phyloP scores from a whole-genome alignment of 257 asterid genomes.

The Scutellaria baicalensis region DNA sequence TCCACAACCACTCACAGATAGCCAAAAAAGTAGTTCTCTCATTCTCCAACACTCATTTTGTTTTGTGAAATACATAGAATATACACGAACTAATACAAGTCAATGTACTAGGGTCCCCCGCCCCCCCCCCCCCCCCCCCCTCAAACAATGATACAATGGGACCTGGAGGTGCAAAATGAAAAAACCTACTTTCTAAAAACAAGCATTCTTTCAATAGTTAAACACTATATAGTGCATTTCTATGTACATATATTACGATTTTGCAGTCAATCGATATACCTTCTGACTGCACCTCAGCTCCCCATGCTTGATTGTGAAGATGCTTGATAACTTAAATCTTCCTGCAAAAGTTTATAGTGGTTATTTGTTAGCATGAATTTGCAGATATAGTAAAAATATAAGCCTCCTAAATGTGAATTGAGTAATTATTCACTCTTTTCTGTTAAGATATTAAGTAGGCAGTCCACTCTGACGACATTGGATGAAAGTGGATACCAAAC shows the following conservation, averaged over 20 bases:
- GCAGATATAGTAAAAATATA: neutral
- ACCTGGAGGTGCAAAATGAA: neutral
- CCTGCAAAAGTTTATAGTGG: slow-evolving; percentile 33
- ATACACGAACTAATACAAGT: neutral
- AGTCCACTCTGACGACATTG: too few species aligned
- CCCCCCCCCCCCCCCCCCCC: too few species aligned
- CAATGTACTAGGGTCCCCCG: neutral
- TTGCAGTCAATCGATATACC: too few species aligned
- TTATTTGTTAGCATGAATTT: neutral
- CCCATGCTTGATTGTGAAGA: slow-evolving; percentile 45
- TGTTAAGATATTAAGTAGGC: neutral
- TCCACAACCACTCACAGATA: too few species aligned
- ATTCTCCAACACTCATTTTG: neutral
- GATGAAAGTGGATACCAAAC: too few species aligned
- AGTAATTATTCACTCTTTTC: neutral
- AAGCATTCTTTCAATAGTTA: too few species aligned
- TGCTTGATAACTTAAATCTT: slow-evolving; percentile 43
- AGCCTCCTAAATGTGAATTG: neutral
- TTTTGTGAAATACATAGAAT: neutral
- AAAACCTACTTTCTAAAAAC: too few species aligned
- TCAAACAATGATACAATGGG: neutral
- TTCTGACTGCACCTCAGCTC: slow-evolving; percentile 35
- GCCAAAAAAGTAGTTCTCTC: neutral
- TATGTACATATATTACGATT: too few species aligned
- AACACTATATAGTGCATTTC: too few species aligned